Evolutionary conservation across 2,329 filamentous ascomycete species (phyloP).

Genomic region (Kalaharituber pfeilii): DNA sequence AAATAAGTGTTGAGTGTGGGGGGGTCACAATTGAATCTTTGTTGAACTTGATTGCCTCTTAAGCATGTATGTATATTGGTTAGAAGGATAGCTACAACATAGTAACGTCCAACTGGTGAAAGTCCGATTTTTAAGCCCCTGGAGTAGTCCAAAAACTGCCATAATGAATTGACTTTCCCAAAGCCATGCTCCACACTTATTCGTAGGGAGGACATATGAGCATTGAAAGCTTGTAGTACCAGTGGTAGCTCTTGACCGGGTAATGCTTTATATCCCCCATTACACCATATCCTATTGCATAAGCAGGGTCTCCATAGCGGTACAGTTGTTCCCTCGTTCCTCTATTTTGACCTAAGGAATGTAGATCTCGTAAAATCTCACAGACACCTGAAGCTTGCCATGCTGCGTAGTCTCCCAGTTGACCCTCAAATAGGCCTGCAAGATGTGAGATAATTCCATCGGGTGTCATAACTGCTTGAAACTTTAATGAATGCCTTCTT

Average conservation of each 20-base stretch:
- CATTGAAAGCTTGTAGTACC: neutral
- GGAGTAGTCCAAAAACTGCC: neutral
- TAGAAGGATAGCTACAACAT: neutral
- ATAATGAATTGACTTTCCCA: neutral
- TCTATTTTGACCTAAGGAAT: too few relatives aligned
- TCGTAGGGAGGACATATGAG: neutral
- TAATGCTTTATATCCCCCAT: neutral
- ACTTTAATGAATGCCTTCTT: neutral
- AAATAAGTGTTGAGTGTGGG: too few relatives aligned
- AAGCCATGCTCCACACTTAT: neutral
- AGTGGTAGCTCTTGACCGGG: neutral
- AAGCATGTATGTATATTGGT: slow-evolving; percentile 1
- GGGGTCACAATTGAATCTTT: too few relatives aligned
- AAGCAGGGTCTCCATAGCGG: slow-evolving; percentile 1
- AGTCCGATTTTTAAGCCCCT: neutral
- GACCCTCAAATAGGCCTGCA: neutral
- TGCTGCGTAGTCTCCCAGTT: neutral
- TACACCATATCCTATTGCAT: neutral
- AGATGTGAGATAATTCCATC: slow-evolving; percentile 2
- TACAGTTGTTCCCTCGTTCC: neutral
- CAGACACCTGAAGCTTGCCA: neutral
- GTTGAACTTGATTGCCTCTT: neutral
- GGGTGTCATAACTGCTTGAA: slow-evolving; percentile 1
- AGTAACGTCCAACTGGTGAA: neutral
- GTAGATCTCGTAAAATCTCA: neutral